These are phyloP conservation scores for Saccharomycopsis microspora DNA, from an alignment of 805 yeast genomes.

Conservation along the genomic window DNA sequence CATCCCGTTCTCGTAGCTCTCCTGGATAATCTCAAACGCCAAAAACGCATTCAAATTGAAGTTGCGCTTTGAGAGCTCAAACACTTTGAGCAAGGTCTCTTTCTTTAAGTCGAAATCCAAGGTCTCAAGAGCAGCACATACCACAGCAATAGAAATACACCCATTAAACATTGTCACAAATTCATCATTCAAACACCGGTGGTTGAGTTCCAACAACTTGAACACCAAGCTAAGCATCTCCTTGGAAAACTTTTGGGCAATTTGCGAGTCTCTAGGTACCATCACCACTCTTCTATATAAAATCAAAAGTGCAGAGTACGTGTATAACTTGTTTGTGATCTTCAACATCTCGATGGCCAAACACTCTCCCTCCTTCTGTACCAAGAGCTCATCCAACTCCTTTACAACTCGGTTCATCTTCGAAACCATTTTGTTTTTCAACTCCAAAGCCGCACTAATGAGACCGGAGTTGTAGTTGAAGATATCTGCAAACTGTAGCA, in stretches of 20 bases:
- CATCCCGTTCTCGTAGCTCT: slow-evolving; percentile 5
- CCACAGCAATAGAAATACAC: slow-evolving; percentile 4
- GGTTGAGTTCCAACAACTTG: background rate
- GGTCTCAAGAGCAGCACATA: slow-evolving; percentile 7
- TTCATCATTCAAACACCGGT: background rate
- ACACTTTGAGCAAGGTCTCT: slow-evolving; percentile 1
- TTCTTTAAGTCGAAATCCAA: slow-evolving; percentile 4
- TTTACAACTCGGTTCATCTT: background rate
- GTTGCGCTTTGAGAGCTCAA: slow-evolving; percentile 4
- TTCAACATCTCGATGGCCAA: background rate
- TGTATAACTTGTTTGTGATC: slow-evolving; percentile 5
- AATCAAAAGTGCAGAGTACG: slow-evolving; percentile 7
- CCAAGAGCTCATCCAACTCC: slow-evolving; percentile 2
- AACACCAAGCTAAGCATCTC: slow-evolving; percentile 2
- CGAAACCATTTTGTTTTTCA: background rate
- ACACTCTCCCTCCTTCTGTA: background rate
- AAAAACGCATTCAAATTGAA: slow-evolving; percentile 7
- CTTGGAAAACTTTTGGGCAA: slow-evolving; percentile 4
- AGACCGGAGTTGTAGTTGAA: slow-evolving; percentile 6
- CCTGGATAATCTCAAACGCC: slow-evolving; percentile 8
- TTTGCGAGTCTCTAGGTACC: slow-evolving; percentile 10
- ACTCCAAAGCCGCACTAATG: slow-evolving; percentile 2
- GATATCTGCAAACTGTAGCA: slow-evolving; percentile 1
- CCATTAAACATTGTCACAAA: slow-evolving; percentile 3
- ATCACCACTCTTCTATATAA: slow-evolving; percentile 9